phyloP scores from a whole-genome alignment of 805 yeast species.

The Yarrowia yakushimensis region DNA sequence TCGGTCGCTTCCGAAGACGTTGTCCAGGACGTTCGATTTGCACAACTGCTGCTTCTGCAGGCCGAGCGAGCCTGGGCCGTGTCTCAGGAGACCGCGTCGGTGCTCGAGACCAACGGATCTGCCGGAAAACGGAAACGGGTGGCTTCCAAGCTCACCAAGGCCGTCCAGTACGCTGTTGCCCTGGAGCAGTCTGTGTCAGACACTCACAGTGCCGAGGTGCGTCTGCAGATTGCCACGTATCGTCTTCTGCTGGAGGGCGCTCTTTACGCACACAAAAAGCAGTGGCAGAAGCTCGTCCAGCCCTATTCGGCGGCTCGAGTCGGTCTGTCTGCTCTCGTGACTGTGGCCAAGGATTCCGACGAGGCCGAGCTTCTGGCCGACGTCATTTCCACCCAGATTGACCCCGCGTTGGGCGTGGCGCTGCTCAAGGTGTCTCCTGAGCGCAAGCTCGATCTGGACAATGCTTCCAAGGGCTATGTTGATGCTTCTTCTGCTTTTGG shows the following conservation, averaged over 20 bases:
- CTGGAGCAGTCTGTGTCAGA: constrained; percentile 35
- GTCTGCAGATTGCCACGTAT: constrained; percentile 32
- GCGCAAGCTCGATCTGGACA: constrained; percentile 48
- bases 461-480: constrained; percentile 41
- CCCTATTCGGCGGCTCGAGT: constrained; percentile 60
- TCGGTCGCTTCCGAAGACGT: constrained; percentile 50
- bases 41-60: constrained; percentile 56
- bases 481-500: constrained; percentile 34
- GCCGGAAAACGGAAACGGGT: constrained; percentile 50
- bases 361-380: constrained; percentile 47
- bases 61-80: constrained; percentile 75
- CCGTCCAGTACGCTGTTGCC: constrained; percentile 46
- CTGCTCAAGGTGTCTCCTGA: constrained; percentile 42
- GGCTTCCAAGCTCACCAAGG: constrained; percentile 64
- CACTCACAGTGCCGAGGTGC: constrained; percentile 26
- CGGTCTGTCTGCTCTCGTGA: constrained; percentile 52
- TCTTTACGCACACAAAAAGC: constrained; percentile 49
- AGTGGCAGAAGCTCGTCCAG: constrained; percentile 53
- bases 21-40: constrained; percentile 50
- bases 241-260: constrained; percentile 52
- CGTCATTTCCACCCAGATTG: constrained; percentile 55
- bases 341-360: constrained; percentile 28
- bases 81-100: constrained; percentile 59
- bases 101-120: constrained; percentile 52
- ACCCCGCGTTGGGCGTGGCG: constrained; percentile 61